These are phyloP conservation scores for Fusarium fracticaudum DNA, from an alignment of 2,329 filamentous ascomycete genomes.

Conservation along the genomic window DNA sequence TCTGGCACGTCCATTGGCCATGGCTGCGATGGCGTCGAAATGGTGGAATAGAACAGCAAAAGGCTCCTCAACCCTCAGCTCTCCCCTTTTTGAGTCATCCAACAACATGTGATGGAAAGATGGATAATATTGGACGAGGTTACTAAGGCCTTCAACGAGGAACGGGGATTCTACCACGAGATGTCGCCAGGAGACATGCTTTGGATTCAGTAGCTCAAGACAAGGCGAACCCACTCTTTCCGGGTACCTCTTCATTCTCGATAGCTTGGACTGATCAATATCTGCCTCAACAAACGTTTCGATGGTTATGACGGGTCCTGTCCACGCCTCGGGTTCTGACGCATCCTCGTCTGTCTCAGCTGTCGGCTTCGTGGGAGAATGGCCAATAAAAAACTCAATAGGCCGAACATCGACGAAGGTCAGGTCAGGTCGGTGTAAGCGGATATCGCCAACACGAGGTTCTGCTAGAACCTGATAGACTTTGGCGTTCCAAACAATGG, in stretches of 20 bases:
- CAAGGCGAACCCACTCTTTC: not conserved
- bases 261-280: not conserved
- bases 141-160: not conserved
- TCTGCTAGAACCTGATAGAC: not conserved
- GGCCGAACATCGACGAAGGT: not conserved
- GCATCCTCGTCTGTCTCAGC: not conserved
- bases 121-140: not conserved
- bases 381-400: not conserved
- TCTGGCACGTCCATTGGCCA: not conserved
- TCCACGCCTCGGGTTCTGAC: not conserved
- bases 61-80: not conserved
- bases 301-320: not conserved
- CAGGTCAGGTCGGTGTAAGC: not conserved
- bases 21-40: not conserved
- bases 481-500: not conserved
- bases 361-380: not conserved
- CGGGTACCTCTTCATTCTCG: accelerated
- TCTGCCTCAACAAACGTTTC: not conserved
- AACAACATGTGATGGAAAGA: not conserved
- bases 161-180: not conserved
- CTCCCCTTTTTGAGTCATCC: not conserved
- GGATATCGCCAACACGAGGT: not conserved
- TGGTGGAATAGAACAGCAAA: not conserved
- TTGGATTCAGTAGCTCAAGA: not conserved
- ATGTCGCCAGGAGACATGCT: not conserved